Base-by-base conservation (phyloP, 306 rosid species). In the Dicorynia guianensis region DNA sequence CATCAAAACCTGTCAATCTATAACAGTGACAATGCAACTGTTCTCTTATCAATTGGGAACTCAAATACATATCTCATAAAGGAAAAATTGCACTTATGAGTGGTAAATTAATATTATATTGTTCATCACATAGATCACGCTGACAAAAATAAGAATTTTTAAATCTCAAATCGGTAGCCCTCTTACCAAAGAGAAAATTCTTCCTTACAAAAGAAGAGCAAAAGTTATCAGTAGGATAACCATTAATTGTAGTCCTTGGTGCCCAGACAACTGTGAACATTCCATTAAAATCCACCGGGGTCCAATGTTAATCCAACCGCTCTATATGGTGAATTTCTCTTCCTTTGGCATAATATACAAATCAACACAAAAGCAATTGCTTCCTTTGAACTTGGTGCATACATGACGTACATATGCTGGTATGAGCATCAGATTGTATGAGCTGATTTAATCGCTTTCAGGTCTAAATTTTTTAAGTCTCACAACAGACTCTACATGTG, bases 381-480 rank as follows among this genome's bases (percentile, higher is more conserved):
- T 75, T 67, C n/a, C n/a, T n/a, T n/a, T n/a, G n/a, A n/a, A n/a
- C n/a, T n/a, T n/a, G n/a, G n/a, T n/a, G n/a, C n/a, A n/a, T n/a
- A n/a, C n/a, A n/a, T n/a, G n/a, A n/a, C n/a, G n/a, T 44, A 40
- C n/a, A n/a, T 40, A 11, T 11, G 1, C 49, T 73, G 19, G 49
- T n/a, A n/a, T n/a, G n/a, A n/a, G n/a, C 64, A 67, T 89, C 76
- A 92, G 56, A 92, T 88, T 53, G 95, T 92, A 70, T 92, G 87
- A 43, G 95, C 87, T 55, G 93, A 62, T 79, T 77, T 79, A 63
- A 92, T 79, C 30, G 59, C 30, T 20, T 19, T 72, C 36, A 53
- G 64, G 79, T 89, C 91, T 70, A 92, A 78, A 3, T 86, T 92
- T 52, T 92, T 92, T n/a, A 14, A 92, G 95, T 82, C 96, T 89